Conservation (phyloP, 169 alveolate species). For the Cyclospora cayetanensis region DNA sequence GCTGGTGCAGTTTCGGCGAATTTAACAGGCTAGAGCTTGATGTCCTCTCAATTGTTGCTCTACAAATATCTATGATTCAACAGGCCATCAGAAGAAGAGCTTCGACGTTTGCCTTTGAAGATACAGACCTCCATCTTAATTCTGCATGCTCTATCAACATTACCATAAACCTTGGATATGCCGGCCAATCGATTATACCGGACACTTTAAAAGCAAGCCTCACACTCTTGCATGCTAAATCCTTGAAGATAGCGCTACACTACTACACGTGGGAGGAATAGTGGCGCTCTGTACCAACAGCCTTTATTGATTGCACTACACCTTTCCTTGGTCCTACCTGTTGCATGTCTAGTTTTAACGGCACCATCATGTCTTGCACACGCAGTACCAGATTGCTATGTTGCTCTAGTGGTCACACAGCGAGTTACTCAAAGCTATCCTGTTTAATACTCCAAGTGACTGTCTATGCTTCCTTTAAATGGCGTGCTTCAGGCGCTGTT, state of each 20-base stretch:
- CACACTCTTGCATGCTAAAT: too few species aligned
- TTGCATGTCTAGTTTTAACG: not conserved
- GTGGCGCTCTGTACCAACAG: too few species aligned
- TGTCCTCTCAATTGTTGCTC: constrained; percentile 94
- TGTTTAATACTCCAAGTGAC: not conserved
- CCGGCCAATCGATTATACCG: constrained; percentile 94
- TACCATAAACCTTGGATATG: constrained; percentile 97
- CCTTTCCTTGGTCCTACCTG: not conserved
- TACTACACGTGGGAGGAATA: too few species aligned
- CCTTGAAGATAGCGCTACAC: too few species aligned
- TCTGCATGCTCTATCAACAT: constrained; percentile 91
- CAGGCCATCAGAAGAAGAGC: constrained; percentile 60
- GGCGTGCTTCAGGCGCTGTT: constrained; percentile 90
- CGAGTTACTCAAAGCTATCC: not conserved
- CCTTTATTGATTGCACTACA: not conserved
- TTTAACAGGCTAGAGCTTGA: constrained; percentile 94
- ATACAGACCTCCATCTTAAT: constrained; percentile 90
- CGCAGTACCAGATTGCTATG: not conserved
- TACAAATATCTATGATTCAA: constrained; percentile 79
- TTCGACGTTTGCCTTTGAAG: constrained; percentile 84
- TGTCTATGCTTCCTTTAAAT: not conserved
- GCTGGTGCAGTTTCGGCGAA: constrained; percentile 96
- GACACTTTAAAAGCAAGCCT: constrained; percentile 90
- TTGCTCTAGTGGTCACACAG: too few species aligned
- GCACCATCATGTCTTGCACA: not conserved